Evolutionary conservation across 1,139 yeast species (phyloP), one percentile per base, ranked within the genome.

Genomic region (Yamadazyma songkhlaensis): DNA sequence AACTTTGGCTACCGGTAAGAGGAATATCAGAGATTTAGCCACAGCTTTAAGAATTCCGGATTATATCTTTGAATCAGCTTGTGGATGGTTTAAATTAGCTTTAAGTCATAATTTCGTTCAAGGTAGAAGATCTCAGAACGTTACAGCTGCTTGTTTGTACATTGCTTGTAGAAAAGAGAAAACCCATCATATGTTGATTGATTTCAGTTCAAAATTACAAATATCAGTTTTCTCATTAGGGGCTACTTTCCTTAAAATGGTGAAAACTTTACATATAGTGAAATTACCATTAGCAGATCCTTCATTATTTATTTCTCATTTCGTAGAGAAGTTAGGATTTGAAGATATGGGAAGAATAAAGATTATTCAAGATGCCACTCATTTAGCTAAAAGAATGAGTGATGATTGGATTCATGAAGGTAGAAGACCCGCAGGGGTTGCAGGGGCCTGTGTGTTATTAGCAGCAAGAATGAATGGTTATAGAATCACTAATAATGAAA

Each of bases 401-500:
- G 77, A 81, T 35, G 98, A 92, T 57, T 92, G 97, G 97, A 85
- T 92, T 46, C 86, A 84, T 54, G 95, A 88, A 59, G 99, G 99
- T 25, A 77, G 99, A 56, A 74, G 98, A 44, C 98, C 98, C 0
- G 97, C 98, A 0, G 98, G 99, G 53, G 79, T 92, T 36, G 98
- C 98, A 0, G 99, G 98, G 22, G 98, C 98, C 0, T 89, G 97
- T 60, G 74, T 92, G 2, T 60, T 94, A 35, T 64, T 92, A 37
- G 98, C 99, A 0, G 92, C 97, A 3, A 75, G 98, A 60, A 92
- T 92, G 97, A 92, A 92, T 61, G 90, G 90, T 54, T 81, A 86
- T 57, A 75, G 96, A 51, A 73, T 97, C 53, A 84, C 95, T 4
- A 96, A 92, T 60, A 79, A 92, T 1, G 97, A 94, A 56, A 84